phyloP scores from a whole-genome alignment of 371 early-diverging fungal genomes.

The Saksenaea vasiformis region DNA sequence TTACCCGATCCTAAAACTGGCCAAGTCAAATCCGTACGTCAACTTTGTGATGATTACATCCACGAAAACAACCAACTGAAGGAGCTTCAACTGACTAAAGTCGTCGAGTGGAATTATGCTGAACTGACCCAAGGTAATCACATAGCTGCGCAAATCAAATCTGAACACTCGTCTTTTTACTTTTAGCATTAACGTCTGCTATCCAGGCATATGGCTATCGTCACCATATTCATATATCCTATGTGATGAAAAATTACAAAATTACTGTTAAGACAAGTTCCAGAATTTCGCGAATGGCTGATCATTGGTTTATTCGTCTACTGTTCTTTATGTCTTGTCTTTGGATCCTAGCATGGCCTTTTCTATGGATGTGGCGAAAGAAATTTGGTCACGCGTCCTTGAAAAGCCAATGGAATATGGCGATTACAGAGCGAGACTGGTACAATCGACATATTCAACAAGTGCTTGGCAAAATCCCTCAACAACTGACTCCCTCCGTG shows the following conservation, averaged over 20 bases:
- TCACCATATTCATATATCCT: slow-evolving; percentile 38
- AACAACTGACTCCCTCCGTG: not conserved
- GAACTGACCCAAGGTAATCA: slow-evolving; percentile 32
- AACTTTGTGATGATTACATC: slow-evolving; percentile 46
- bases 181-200: slow-evolving; percentile 36
- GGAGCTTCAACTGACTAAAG: slow-evolving; percentile 43
- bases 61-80: slow-evolving; percentile 34
- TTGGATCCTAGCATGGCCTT: slow-evolving; percentile 41
- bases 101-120: slow-evolving; percentile 43
- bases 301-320: slow-evolving; percentile 26
- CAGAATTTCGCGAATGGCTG: slow-evolving; percentile 25
- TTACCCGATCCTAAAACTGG: slow-evolving; percentile 35
- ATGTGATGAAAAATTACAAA: slow-evolving; percentile 31
- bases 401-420: slow-evolving; percentile 46
- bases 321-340: slow-evolving; percentile 39
- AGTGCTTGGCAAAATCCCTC: slow-evolving; percentile 20
- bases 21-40: slow-evolving; percentile 26
- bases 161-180: not conserved
- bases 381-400: slow-evolving; percentile 37
- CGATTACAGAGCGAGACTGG: slow-evolving; percentile 34
- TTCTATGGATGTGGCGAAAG: slow-evolving; percentile 28
- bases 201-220: slow-evolving; percentile 39
- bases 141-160: too few relatives aligned
- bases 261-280: slow-evolving; percentile 35
- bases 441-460: slow-evolving; percentile 32